A percentile compares a stretch with the other conserved stretches of the same genome.
These are phyloP conservation scores for Leishmania turanica DNA, from an alignment of 208 protist species.

Conservation along the genomic window DNA sequence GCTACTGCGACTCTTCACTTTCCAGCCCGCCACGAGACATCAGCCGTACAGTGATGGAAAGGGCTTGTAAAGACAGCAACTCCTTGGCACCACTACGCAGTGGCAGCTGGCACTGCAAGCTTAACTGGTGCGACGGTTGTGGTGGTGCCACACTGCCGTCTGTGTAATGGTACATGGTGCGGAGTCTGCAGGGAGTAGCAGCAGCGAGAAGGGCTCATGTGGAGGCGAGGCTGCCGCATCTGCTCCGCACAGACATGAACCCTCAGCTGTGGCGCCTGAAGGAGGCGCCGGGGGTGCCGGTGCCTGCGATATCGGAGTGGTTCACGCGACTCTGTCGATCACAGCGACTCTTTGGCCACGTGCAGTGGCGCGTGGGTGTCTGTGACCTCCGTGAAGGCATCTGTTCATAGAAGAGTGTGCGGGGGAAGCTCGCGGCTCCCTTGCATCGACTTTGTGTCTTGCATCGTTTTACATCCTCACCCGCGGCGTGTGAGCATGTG, in stretches of 20 bases:
- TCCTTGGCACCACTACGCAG: neutral
- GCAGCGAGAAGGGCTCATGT: neutral
- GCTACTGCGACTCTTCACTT: conserved; percentile 32
- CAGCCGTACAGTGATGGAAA: neutral
- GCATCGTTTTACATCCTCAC: too few relatives aligned
- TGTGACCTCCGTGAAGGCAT: neutral
- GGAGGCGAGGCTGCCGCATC: neutral
- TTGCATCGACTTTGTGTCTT: too few relatives aligned
- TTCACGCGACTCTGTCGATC: neutral
- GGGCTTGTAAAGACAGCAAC: neutral
- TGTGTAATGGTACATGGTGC: neutral
- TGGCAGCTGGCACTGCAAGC: neutral
- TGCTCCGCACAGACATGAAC: neutral
- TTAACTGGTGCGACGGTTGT: neutral
- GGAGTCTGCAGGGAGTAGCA: neutral
- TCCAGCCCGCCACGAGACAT: neutral
- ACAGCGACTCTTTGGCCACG: neutral
- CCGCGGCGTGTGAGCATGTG: too few relatives aligned
- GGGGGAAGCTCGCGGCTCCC: too few relatives aligned
- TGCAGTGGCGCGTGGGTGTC: neutral
- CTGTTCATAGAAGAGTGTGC: neutral
- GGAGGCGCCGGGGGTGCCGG: neutral
- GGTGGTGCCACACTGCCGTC: neutral
- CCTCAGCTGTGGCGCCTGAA: neutral
- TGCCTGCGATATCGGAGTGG: neutral